These are phyloP conservation scores for Debaryomyces sp. DNA, from an alignment of 1,139 yeast genomes.

Conservation along the genomic window DNA sequence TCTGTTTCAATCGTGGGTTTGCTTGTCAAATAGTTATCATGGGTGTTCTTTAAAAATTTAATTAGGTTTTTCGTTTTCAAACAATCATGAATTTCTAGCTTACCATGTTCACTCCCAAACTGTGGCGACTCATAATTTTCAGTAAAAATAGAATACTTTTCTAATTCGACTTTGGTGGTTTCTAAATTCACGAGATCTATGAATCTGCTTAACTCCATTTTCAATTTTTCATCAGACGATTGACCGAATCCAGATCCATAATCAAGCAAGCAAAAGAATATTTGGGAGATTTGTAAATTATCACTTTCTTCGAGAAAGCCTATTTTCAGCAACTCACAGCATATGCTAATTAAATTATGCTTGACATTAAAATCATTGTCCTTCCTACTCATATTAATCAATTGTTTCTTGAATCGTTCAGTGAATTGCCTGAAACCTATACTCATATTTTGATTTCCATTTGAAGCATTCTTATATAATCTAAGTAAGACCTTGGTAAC, in stretches of 20 bases:
- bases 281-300: constrained; percentile 41
- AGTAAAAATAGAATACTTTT: constrained; percentile 25
- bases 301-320: constrained; percentile 69
- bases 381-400: constrained; percentile 56
- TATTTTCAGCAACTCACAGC: constrained; percentile 56
- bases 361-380: constrained; percentile 51
- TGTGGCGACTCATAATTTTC: constrained; percentile 22
- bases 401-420: constrained; percentile 64
- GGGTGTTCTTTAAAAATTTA: constrained; percentile 15
- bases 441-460: constrained; percentile 22
- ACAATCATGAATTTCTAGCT: constrained; percentile 31
- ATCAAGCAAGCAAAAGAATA: constrained; percentile 43
- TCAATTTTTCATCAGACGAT: constrained; percentile 32
- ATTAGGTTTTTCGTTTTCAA: constrained; percentile 43
- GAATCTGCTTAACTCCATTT: constrained; percentile 35
- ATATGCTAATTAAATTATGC: constrained; percentile 51
- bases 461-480: constrained; percentile 39
- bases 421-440: constrained; percentile 69
- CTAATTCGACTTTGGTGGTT: constrained; percentile 18
- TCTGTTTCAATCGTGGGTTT: neutral
- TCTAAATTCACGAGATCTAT: constrained; percentile 25
- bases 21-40: constrained; percentile 2
- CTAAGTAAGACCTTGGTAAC: constrained; percentile 60
- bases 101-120: constrained; percentile 24
- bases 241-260: constrained; percentile 24